Percentiles rank a stretch among this genome's conserved stretches.
Evolutionary conservation across 1,284 basidiomycete genomes (phyloP).

Genomic region (Sporisorium reilianum): DNA sequence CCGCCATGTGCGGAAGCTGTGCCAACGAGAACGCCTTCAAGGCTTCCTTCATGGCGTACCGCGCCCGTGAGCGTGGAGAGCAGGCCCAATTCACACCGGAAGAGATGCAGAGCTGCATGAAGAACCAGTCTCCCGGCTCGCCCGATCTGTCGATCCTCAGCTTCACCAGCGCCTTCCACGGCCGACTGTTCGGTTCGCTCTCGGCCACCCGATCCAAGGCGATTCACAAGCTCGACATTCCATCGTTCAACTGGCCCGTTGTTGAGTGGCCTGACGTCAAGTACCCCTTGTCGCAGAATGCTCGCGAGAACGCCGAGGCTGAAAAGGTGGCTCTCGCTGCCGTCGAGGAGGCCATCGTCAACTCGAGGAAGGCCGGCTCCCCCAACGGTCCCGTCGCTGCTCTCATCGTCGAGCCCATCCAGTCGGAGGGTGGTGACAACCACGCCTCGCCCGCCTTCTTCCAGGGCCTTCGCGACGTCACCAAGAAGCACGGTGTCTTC

Average conservation of each 20-base stretch:
- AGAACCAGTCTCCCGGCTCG: conserved; percentile 72
- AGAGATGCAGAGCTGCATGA: conserved; percentile 71
- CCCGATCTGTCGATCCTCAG: conserved; percentile 73
- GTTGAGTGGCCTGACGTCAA: conserved; percentile 73
- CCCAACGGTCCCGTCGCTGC: conserved; percentile 72
- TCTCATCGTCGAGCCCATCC: conserved; percentile 74
- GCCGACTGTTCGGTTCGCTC: conserved; percentile 69
- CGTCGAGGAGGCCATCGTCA: conserved; percentile 70
- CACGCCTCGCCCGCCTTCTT: conserved; percentile 74
- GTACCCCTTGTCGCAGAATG: conserved; percentile 72
- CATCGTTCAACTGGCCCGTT: conserved; percentile 74
- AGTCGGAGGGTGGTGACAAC: conserved; percentile 74
- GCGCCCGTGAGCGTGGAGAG: conserved; percentile 69
- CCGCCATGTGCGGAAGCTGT: conserved; percentile 69
- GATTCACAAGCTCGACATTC: conserved; percentile 74
- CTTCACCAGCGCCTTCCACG: conserved; percentile 71
- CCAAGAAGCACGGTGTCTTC: conserved; percentile 71
- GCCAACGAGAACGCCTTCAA: conserved; percentile 73
- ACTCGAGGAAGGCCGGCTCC: conserved; percentile 65
- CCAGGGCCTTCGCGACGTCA: conserved; percentile 71
- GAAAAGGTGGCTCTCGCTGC: conserved; percentile 68
- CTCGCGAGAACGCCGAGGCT: conserved; percentile 71
- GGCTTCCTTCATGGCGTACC: conserved; percentile 73
- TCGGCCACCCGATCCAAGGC: conserved; percentile 72
- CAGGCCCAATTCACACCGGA: conserved; percentile 38